Evolutionary conservation across 164 flowering plant species (phyloP), one percentile per base, ranked within the genome.

Genomic region (Berberis vulgaris): DNA sequence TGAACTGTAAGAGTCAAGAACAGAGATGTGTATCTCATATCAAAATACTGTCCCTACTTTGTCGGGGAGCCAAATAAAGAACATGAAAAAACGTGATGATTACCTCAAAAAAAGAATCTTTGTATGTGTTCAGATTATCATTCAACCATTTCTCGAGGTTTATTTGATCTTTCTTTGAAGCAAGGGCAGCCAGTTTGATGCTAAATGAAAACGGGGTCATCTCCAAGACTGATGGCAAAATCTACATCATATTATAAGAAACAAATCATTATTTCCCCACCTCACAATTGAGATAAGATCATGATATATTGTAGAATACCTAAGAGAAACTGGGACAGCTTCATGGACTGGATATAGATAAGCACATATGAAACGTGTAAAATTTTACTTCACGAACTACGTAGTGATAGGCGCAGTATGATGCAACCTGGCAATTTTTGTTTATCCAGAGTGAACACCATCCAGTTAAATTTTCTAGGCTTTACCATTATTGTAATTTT

Each of bases 91-190:
- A 1, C 0, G 52, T 3, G 42, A 56, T 45, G 1, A 38, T 47
- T 68, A 90, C 98, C 97, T 88, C 87, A 72, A 81, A 86, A 73
- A 90, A 89, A 10, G 74, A n/a, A 69, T 84, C 87, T 68, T 77
- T 80, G 60, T 80, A 75, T 11, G 80, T 67, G 63, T 41, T 76
- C 47, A 93, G 59, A 59, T 79, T 82, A 76, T 69, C 79, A 62
- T 62, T 76, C 77, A 88, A 71, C 98, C 97, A 93, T 62, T 79
- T 84, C 73, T 88, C 97, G 49, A 93, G 80, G 74, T 81, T 86
- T 56, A 88, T 10, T 41, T 74, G 71, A 57, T 85, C 98, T 70
- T 81, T 86, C 59, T 65, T 63, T 59, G 87, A 83, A 65, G 97
- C 94, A 79, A 83, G 73, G 38, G 79, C 85, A 65, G 96, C 97